phyloP scores from a whole-genome alignment of 768 basidiomycete genomes.

The Mycena epipterygia region DNA sequence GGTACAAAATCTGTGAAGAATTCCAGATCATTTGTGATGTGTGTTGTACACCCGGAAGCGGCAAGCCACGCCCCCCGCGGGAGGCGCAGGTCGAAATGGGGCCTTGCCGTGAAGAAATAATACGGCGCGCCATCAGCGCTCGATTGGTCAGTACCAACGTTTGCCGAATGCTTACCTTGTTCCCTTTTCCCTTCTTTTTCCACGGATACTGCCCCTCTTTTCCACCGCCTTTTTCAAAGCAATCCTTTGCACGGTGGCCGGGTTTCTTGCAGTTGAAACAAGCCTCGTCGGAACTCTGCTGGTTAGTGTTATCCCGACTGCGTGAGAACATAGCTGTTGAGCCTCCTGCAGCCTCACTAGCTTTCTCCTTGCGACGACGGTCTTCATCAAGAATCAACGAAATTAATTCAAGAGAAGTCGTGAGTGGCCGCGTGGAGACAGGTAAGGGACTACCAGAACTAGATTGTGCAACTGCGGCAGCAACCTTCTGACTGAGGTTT shows the following conservation, averaged over 20 bases:
- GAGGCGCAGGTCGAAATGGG: constrained; percentile 11
- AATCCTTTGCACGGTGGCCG: constrained; percentile 14
- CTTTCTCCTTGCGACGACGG: no score
- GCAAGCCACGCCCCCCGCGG: constrained; percentile 12
- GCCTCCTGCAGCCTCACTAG: constrained; percentile 1
- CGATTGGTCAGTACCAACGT: neutral
- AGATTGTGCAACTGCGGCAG: constrained; percentile 4
- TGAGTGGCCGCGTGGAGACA: no score
- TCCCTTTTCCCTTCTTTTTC: neutral
- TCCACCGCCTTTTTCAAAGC: constrained; percentile 12
- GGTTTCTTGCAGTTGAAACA: constrained; percentile 12
- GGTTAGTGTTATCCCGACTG: neutral
- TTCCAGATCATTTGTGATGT: constrained; percentile 8
- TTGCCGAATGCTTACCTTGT: constrained; percentile 15
- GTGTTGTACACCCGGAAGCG: constrained; percentile 13
- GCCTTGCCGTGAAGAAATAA: neutral
- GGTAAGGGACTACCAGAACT: constrained; percentile 8
- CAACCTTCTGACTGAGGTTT: constrained; percentile 6
- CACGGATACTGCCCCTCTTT: constrained; percentile 15
- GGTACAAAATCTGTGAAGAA: constrained; percentile 7
- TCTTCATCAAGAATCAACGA: no score
- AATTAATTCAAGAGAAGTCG: no score
- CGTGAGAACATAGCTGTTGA: constrained; percentile 11
- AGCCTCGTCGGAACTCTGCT: neutral
- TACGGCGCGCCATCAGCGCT: neutral